These are phyloP conservation scores for Ceratonia siliqua DNA, from an alignment of 306 rosid species.

Conservation along the genomic window DNA sequence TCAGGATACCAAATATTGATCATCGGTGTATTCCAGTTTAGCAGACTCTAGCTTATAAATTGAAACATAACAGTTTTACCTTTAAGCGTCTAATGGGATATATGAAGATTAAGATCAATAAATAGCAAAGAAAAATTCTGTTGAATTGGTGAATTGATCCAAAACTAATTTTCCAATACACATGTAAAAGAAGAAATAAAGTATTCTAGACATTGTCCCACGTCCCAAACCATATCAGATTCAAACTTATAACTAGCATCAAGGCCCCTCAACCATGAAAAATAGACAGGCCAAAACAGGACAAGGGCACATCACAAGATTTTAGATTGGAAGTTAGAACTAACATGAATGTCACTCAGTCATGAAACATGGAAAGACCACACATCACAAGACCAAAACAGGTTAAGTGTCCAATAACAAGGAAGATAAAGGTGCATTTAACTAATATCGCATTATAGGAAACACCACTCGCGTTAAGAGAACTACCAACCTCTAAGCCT, in stretches of 20 bases:
- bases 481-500: constrained; percentile 81
- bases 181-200: not conserved
- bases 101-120: not conserved
- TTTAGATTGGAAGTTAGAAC: not conserved
- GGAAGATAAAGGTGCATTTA: not conserved
- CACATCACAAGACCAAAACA: too few relatives aligned
- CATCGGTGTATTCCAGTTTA: not conserved
- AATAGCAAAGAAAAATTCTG: too few relatives aligned
- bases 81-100: not conserved
- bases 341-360: not conserved
- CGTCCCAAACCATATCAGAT: not conserved
- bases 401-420: not conserved
- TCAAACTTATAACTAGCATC: not conserved
- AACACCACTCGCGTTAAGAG: not conserved
- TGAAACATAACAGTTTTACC: not conserved
- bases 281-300: not conserved
- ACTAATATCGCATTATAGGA: not conserved
- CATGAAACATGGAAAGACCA: too few relatives aligned
- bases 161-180: not conserved
- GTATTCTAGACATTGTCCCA: not conserved
- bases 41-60: not conserved
- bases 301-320: not conserved
- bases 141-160: not conserved
- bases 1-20: not conserved
- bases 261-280: not conserved